Evolutionary conservation across 306 rosid species (phyloP).

Genomic region (Adenanthera pavonina): DNA sequence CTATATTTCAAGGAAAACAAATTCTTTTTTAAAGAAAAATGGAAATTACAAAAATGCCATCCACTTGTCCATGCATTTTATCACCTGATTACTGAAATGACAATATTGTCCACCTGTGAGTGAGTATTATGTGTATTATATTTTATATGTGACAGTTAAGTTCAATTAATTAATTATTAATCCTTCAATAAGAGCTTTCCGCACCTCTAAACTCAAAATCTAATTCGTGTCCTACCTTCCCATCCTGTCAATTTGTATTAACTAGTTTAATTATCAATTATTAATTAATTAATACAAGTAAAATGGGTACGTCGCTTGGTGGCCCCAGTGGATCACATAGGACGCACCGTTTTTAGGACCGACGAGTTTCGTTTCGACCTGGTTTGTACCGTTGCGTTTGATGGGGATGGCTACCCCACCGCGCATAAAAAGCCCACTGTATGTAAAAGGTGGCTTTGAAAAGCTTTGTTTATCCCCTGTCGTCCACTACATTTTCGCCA

Average conservation of each 20-base stretch:
- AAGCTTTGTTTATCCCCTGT: not conserved
- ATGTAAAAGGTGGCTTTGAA: not conserved
- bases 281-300: not conserved
- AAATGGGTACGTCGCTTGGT: not conserved
- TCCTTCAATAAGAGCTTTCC: not conserved
- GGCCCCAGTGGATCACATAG: not conserved
- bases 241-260: not conserved
- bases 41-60: not conserved
- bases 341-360: conserved; percentile 26
- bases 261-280: not conserved
- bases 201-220: not conserved
- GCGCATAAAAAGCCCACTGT: not conserved
- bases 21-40: not conserved
- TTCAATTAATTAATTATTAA: conserved; percentile 28
- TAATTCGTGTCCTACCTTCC: conserved; percentile 14
- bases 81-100: conserved; percentile 32
- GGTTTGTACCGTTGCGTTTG: conserved; percentile 19
- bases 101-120: conserved; percentile 35
- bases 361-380: conserved; percentile 28
- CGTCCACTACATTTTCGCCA: not conserved
- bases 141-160: conserved; percentile 19
- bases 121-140: too few species aligned
- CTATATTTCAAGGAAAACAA: conserved; percentile 37
- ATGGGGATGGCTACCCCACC: conserved; percentile 27
- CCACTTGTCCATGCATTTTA: not conserved